A percentile compares a stretch with the other conserved stretches of the same genome.
Conservation (phyloP, 768 basidiomycete species). For the Gymnopilus dilepis region DNA sequence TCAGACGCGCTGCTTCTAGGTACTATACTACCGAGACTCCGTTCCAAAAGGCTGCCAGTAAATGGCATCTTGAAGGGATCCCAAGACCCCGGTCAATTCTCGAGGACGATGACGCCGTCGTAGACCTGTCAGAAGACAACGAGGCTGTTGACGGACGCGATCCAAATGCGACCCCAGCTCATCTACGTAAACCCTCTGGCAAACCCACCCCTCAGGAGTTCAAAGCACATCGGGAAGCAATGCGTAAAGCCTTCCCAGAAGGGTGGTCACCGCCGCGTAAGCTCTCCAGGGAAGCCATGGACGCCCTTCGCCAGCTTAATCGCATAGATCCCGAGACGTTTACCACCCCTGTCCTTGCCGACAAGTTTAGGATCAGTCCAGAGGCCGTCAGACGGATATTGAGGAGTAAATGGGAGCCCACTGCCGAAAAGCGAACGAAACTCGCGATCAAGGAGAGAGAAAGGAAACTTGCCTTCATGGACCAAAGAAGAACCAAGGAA, state of each 20-base stretch:
- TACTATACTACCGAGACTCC: slow-evolving; percentile 26
- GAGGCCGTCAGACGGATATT: slow-evolving; percentile 84
- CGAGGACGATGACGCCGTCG: slow-evolving; percentile 48
- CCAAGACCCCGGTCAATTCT: slow-evolving; percentile 50
- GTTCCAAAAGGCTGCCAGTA: slow-evolving; percentile 26
- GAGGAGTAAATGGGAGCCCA: slow-evolving; percentile 74
- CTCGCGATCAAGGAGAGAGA: slow-evolving; percentile 57
- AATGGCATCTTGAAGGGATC: slow-evolving; percentile 47
- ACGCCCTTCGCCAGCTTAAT: slow-evolving; percentile 72
- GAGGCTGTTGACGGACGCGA: slow-evolving; percentile 50
- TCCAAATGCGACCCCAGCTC: slow-evolving; percentile 40
- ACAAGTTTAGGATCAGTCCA: slow-evolving; percentile 77
- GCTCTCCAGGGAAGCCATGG: slow-evolving; percentile 85
- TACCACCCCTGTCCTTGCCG: slow-evolving; percentile 70
- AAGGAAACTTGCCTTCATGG: slow-evolving; percentile 43
- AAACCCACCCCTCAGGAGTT: slow-evolving; percentile 54
- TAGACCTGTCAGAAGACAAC: slow-evolving; percentile 59
- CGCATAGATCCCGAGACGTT: slow-evolving; percentile 65
- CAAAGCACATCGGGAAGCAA: slow-evolving; percentile 52
- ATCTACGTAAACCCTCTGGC: slow-evolving; percentile 43
- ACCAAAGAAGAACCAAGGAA: slow-evolving; percentile 45
- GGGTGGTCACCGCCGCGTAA: slow-evolving; percentile 85
- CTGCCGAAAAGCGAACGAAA: slow-evolving; percentile 53
- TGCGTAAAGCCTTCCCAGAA: slow-evolving; percentile 60
- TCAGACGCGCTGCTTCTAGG: slow-evolving; percentile 21